Base-by-base conservation (phyloP, 257 asterid species). In the Solanum arcanum region DNA sequence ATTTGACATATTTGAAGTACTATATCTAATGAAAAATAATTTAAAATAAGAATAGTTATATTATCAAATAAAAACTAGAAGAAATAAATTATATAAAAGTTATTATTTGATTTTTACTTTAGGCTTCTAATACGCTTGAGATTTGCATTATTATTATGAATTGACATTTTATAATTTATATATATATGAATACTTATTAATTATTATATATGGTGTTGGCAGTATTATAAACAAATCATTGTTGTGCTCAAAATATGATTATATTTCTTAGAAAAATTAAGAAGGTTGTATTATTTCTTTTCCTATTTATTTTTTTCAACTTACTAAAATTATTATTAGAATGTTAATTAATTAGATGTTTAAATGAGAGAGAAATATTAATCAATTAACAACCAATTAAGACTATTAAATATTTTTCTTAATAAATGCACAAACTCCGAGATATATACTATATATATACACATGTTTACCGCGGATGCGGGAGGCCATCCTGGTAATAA, bases 401-500 rank as follows among this genome's bases (percentile, higher is more conserved):
- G 5, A 59, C 9, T 59, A 59, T 20, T 59, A 59, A 59, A 59
- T 20, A 20, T 59, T 59, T 20, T 20, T 59, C n/a, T 56, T 56
- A 56, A 56, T 18, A 18, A 56, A 0, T 56, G 0, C 25, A 59
- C 21, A 59, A 59, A 52, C 62, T 52, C 20, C 1, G 11, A 56
- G 11, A 56, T 56, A 16, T 33, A 7, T 18, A 52, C 62, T 52
- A 52, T 56, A 18, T 56, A 7, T 56, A 56, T 56, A 56, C 7
- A n/a, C 21, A 3, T 20, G 5, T 23, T 7, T 56, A 10, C 0
- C n/a, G 1, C 64, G 1, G 5, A 56, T 56, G 64, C 0, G 5
- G 1, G 5, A 56, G 5, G 11, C 5, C n/a, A 18, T 52, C 62
- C n/a, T 52, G 4, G 20, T 10, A 56, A 56, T 18, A 56, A 56